A percentile compares a stretch with the other conserved stretches of the same genome.
phyloP scores from a whole-genome alignment of 768 basidiomycete species.

The Naganishia antarctica region DNA sequence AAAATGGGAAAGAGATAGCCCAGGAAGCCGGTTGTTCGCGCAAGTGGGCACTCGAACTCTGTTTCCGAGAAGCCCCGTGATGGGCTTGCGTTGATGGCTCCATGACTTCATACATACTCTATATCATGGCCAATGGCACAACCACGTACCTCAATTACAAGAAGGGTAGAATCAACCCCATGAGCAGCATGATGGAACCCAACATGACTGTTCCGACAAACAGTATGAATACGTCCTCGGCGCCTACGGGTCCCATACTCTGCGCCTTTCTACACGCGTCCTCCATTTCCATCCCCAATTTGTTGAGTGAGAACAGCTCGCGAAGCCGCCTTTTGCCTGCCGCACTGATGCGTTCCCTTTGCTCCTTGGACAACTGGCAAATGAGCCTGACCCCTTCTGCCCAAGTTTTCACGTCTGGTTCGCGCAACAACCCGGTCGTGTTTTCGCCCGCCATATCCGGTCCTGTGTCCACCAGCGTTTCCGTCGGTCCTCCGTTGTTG shows the following conservation, averaged over 20 bases:
- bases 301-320: conserved; percentile 66
- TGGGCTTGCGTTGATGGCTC: no score
- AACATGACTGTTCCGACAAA: conserved; percentile 19
- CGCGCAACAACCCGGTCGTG: conserved; percentile 73
- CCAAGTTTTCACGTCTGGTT: conserved; percentile 65
- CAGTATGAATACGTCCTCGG: conserved; percentile 22
- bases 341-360: conserved; percentile 55
- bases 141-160: no score
- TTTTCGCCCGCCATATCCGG: conserved; percentile 43
- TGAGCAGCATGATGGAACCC: conserved; percentile 8
- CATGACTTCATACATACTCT: no score
- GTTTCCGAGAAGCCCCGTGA: no score
- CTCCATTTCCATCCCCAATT: conserved; percentile 44
- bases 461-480: conserved; percentile 62
- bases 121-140: no score
- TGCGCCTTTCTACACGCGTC: conserved; percentile 38
- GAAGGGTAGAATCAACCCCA: conserved; percentile 13
- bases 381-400: conserved; percentile 64
- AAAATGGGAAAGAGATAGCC: no score
- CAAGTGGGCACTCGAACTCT: no score
- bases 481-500: conserved; percentile 77
- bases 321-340: conserved; percentile 63
- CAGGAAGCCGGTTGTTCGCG: background rate
- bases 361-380: conserved; percentile 41
- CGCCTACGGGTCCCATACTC: conserved; percentile 28